Conservation (phyloP, 2,329 filamentous ascomycete genomes). For the Penicillium sumatraense region DNA sequence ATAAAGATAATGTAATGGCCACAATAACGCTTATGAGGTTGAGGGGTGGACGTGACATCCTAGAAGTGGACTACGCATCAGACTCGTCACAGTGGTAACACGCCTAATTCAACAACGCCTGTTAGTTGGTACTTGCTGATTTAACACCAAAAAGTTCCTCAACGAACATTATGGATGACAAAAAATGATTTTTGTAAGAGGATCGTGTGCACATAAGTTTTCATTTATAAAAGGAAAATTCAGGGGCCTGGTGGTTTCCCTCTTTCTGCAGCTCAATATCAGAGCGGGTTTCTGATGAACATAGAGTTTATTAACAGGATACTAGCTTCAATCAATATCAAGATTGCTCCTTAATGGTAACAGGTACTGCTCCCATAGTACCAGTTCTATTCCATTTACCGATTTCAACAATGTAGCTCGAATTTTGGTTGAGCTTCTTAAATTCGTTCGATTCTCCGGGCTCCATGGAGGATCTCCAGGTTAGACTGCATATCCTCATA, state of each 20-base stretch:
- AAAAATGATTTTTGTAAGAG: neutral
- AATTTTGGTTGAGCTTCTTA: neutral
- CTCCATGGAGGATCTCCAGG: neutral
- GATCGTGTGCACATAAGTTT: neutral
- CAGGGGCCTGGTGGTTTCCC: neutral
- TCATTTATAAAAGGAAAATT: neutral
- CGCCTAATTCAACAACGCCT: neutral
- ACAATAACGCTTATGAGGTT: neutral
- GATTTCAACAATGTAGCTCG: constrained; percentile 3
- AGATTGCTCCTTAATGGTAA: constrained; percentile 1
- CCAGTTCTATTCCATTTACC: constrained; percentile 3
- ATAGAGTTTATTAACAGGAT: neutral
- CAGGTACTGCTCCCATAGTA: neutral
- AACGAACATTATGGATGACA: neutral
- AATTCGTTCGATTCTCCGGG: constrained; percentile 3
- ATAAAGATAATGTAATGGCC: neutral
- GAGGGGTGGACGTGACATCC: neutral
- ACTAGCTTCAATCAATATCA: neutral
- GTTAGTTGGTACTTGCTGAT: neutral
- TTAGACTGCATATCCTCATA: constrained; percentile 2
- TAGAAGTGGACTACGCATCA: neutral
- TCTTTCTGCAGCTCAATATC: neutral
- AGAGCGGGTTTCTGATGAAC: neutral
- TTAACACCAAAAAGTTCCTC: neutral
- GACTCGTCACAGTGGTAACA: neutral